Evolutionary conservation across 108 stramenopile species (phyloP).

Genomic region (Cyclostephanos invisitatus): DNA sequence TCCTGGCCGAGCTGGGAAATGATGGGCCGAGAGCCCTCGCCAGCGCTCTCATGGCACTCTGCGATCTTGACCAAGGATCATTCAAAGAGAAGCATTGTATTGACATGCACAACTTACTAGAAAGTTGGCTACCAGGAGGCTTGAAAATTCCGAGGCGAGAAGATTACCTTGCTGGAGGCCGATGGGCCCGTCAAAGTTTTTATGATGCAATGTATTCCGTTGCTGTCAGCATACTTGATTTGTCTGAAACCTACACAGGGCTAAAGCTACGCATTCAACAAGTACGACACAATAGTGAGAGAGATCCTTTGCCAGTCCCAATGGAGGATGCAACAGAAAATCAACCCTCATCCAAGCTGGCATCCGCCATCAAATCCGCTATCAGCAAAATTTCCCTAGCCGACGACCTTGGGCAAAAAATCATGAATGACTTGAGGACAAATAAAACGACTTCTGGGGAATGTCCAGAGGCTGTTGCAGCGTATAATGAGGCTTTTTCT

Average conservation of each 20-base stretch:
- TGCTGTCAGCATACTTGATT: slow-evolving; percentile 76
- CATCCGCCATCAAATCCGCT: slow-evolving; percentile 46
- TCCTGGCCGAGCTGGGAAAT: slow-evolving; percentile 85
- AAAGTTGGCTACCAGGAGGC: slow-evolving; percentile 82
- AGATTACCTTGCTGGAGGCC: slow-evolving; percentile 88
- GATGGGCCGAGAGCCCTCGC: slow-evolving; percentile 76
- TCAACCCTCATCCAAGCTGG: slow-evolving; percentile 49
- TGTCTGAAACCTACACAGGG: slow-evolving; percentile 81
- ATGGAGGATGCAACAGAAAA: slow-evolving; percentile 35
- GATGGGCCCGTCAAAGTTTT: slow-evolving; percentile 89
- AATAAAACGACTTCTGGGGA: slow-evolving; percentile 46
- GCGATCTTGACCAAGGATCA: slow-evolving; percentile 86
- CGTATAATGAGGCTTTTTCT: slow-evolving; percentile 72
- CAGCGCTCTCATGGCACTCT: slow-evolving; percentile 66
- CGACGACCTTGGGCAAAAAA: slow-evolving; percentile 52
- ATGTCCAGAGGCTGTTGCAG: slow-evolving; percentile 45
- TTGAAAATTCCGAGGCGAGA: slow-evolving; percentile 79
- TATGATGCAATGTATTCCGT: slow-evolving; percentile 85
- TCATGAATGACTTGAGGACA: slow-evolving; percentile 40
- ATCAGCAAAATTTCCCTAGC: slow-evolving; percentile 52
- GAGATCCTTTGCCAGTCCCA: slow-evolving; percentile 73
- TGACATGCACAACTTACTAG: slow-evolving; percentile 79
- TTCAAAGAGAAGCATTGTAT: slow-evolving; percentile 73
- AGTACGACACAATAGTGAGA: slow-evolving; percentile 67
- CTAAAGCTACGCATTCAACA: slow-evolving; percentile 81